Base-by-base conservation (phyloP, 371 early-diverging fungal genomes). In the Rhizopus stolonifer region DNA sequence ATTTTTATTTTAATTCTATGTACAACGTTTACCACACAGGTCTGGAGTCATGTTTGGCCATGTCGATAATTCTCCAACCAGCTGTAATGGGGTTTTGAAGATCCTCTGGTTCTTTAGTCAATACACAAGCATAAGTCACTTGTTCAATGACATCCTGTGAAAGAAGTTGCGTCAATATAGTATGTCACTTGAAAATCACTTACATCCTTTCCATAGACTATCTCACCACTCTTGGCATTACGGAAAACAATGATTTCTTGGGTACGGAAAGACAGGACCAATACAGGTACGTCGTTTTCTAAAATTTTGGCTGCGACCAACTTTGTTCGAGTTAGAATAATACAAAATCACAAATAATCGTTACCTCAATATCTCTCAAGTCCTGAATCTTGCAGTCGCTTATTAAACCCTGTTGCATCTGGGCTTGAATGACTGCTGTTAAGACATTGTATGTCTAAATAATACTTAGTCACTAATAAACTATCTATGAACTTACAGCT, bases 231-330 rank as follows among this genome's bases (percentile, higher is more conserved):
- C 62, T 82, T 81, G 22, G 82, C 81, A 73, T 96, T 86, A 49
- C 94, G 85, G 85, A 95, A 96, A n/a, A 93, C 66, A 38, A 93
- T 86, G 54, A 95, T 84, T 68, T 98, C 95, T 69, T 96, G 94
- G 11, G 97, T 94, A 61, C 88, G 83, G 85, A 92, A 97, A 2
- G 91, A 87, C 32, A 98, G 54, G 29, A 94, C 85, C 29, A 93
- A 70, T 6, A 96, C 92, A 1, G 97, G 96, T 17, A 91, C 72
- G 62, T 92, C 92, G 66, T 94, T 92, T 47, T 95, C 95, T 48
- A 98, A 70, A 24, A 98, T 82, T 64, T 89, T 93, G 56, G 94
- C 88, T 42, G 92, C 79, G 49, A 90, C 82, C 54, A 77, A 65
- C 77, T 77, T 58, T 34, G n/a, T 19, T 4, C 11, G 29, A 3